Evolutionary conservation across 2,329 filamentous ascomycete species (phyloP), one percentile per base, ranked within the genome.

Genomic region (Penicillium sp.): DNA sequence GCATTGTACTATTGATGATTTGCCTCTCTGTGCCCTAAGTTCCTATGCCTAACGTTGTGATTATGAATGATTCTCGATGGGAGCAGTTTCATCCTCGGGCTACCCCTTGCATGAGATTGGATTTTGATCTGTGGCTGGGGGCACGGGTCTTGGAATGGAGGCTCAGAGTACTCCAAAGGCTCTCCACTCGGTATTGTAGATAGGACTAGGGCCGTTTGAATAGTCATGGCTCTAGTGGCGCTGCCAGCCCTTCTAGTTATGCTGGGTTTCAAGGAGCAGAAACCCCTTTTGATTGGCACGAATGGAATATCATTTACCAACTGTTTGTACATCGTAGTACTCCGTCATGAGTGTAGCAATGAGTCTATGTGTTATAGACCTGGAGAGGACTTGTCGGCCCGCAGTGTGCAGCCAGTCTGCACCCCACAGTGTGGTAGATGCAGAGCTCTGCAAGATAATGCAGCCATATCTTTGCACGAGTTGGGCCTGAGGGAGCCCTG

Each of bases 361-460:
- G 18, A 42, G 2, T n/a, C 18, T 24, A n/a, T 32, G 10, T 32
- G 22, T 22, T 22, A 20, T 32, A 9, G 13, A 29, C 14, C n/a
- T 35, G n/a, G 35, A 57, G 40, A 42, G 5, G 16, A 13, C 20
- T 37, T 44, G 37, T 26, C 40, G 46, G 60, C 44, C 44, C 37
- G 44, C 26, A 48, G 38, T 29, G 18, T 44, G 49, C 39, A 51
- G 48, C 14, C 32, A 49, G n/a, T 52, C 57, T 62, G 59, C 57
- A 65, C 59, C 55, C 59, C 57, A 48, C 34, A 57, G 43, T 34
- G 16, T 32, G 29, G 29, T 7, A 43, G 32, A 38, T 45, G 51
- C 60, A 50, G 43, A 42, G 51, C 16, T 40, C 53, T 61, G 61
- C 62, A 49, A 62, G 62, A 64, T 61, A 56, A 60, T 59, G 60